Evolutionary conservation across 2,329 filamentous ascomycete species (phyloP).

Genomic region (Tolypocladium inflatum): DNA sequence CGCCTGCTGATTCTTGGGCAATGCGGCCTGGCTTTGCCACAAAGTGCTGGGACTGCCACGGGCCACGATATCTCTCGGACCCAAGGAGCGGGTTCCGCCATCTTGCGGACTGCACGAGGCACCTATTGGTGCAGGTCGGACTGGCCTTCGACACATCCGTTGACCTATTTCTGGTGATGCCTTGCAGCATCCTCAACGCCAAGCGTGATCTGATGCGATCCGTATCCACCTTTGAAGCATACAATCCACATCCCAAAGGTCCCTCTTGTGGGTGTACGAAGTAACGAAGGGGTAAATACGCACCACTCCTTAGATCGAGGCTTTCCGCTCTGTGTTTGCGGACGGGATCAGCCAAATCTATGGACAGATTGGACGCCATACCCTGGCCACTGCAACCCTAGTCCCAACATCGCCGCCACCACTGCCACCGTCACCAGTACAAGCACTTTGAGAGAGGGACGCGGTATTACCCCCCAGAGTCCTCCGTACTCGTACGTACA

Average conservation of each 20-base stretch:
- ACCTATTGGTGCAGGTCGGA: background rate
- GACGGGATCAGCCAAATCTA: background rate
- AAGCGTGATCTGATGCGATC: background rate
- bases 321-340: background rate
- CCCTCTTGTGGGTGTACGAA: background rate
- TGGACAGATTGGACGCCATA: background rate
- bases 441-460: slow-evolving; percentile 3
- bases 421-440: slow-evolving; percentile 3
- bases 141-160: background rate
- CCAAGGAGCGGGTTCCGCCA: background rate
- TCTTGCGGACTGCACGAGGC: background rate
- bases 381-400: slow-evolving; percentile 6
- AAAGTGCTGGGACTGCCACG: background rate
- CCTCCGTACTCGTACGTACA: too few species aligned
- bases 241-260: background rate
- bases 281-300: background rate
- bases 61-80: background rate
- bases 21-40: too few species aligned
- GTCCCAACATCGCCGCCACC: slow-evolving; percentile 4
- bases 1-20: background rate
- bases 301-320: background rate
- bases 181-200: background rate
- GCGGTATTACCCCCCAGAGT: background rate
- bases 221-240: background rate
- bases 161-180: background rate